Evolutionary conservation across 1,284 basidiomycete genomes (phyloP).

Genomic region (Ustilago esculenta): DNA sequence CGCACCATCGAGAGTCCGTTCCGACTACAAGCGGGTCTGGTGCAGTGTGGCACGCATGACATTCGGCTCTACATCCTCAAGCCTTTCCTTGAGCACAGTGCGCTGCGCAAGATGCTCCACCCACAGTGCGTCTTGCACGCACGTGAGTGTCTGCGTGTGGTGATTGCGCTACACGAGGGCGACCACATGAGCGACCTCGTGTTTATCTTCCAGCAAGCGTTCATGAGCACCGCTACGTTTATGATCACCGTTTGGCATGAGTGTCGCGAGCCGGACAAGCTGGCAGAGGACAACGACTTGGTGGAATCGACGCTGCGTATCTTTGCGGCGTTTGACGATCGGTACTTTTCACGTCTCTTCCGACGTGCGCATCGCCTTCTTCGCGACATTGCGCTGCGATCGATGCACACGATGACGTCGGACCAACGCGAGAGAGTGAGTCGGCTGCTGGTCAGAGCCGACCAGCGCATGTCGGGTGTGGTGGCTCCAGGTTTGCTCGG

Average conservation of each 20-base stretch:
- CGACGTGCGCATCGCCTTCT: slow-evolving; percentile 46
- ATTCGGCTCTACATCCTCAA: slow-evolving; percentile 61
- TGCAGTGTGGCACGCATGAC: slow-evolving; percentile 54
- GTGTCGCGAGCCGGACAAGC: slow-evolving; percentile 32
- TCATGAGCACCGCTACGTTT: slow-evolving; percentile 59
- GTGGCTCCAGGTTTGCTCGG: slow-evolving; percentile 25
- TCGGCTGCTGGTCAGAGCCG: slow-evolving; percentile 41
- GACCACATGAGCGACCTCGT: slow-evolving; percentile 45
- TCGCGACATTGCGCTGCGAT: slow-evolving; percentile 44
- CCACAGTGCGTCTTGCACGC: slow-evolving; percentile 56
- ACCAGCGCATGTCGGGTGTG: slow-evolving; percentile 24
- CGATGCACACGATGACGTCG: slow-evolving; percentile 47
- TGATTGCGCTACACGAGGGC: slow-evolving; percentile 52
- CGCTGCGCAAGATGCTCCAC: slow-evolving; percentile 54
- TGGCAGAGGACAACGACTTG: slow-evolving; percentile 51
- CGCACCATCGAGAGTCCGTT: slow-evolving; percentile 43
- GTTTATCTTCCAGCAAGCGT: slow-evolving; percentile 59
- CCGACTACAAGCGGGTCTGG: slow-evolving; percentile 46
- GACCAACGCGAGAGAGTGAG: slow-evolving; percentile 49
- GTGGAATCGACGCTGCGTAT: slow-evolving; percentile 54
- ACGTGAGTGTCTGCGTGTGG: slow-evolving; percentile 47
- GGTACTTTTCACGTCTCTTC: slow-evolving; percentile 47
- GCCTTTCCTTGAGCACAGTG: slow-evolving; percentile 53
- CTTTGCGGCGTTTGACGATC: slow-evolving; percentile 50
- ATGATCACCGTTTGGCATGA: slow-evolving; percentile 63